Base-by-base conservation (phyloP, 139 green algal species). In the Desmodesmus armatus region DNA sequence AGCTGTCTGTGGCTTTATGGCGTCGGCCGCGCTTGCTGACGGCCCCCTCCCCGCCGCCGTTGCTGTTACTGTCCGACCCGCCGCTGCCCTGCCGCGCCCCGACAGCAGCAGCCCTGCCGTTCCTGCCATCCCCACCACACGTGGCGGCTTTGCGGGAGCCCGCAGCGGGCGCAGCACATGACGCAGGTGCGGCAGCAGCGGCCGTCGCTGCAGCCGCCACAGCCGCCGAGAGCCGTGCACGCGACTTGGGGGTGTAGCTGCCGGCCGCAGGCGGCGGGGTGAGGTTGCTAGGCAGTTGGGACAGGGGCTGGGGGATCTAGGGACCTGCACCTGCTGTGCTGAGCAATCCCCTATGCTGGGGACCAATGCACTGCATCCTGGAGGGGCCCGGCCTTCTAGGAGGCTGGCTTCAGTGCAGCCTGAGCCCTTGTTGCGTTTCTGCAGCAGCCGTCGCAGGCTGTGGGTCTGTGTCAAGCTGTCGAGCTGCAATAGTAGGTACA, bases 331-430 rank as follows among this genome's bases (percentile, higher is more conserved):
- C n/a, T n/a, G n/a, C n/a, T n/a, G 35, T n/a, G n/a, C n/a, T n/a
- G n/a, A n/a, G n/a, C n/a, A n/a, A n/a, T n/a, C n/a, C n/a, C 80
- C 69, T 25, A 86, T 67, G 80, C 73, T 86, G 2, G 80, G 80
- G 13, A 80, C 37, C 7, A 86, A 37, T 51, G 80, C 80, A 25
- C 49, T 80, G 70, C 80, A 86, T n/a, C 37, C 47, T 2, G 80
- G 51, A 7, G 51, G 40, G 15, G 80, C 80, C 25, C 41, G 39
- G 29, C 80, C 80, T 37, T 86, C 80, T 3, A 86, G 70, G 69
- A 86, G 70, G 13, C 19, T 33, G 11, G 55, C 37, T 51, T 86
- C 80, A 5, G 65, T 86, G 80, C 80, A 86, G 49, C n/a, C n/a
- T n/a, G n/a, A n/a, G n/a, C n/a, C n/a, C n/a, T 77, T 43, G 31